Conservation (phyloP, 257 asterid species). For the Apocynum venetum region DNA sequence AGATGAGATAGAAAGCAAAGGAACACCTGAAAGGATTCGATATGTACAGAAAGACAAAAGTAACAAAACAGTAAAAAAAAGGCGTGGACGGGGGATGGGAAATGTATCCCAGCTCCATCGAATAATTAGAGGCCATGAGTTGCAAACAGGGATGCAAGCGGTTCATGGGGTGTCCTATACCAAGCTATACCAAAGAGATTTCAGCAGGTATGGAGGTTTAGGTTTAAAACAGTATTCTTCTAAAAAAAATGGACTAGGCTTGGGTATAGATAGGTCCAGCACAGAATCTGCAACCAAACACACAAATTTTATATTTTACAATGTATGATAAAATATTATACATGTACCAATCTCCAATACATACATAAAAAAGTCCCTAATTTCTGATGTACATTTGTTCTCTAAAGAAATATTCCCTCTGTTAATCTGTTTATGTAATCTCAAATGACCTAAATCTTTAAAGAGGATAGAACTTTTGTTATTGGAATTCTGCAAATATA, state of each 20-base stretch:
- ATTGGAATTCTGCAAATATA: neutral
- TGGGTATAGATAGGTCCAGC: neutral
- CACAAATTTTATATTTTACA: neutral
- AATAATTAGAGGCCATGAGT: neutral
- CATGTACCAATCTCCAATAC: no score
- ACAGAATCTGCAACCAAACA: no score
- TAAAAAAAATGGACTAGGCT: neutral
- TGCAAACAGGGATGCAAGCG: neutral
- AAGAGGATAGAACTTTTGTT: neutral
- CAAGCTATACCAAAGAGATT: neutral
- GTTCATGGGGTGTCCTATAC: neutral
- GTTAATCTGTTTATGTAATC: no score
- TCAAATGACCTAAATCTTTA: neutral
- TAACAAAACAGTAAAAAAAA: neutral
- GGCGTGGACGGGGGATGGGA: no score
- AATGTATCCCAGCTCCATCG: neutral
- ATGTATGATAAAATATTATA: no score
- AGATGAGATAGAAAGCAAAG: conserved; percentile 2
- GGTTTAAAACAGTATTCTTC: neutral
- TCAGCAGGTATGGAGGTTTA: neutral
- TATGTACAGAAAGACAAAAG: neutral
- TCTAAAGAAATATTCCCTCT: no score
- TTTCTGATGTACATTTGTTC: no score
- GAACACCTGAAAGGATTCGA: conserved; percentile 2
- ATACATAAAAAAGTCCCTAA: no score